Conservation (phyloP, 805 yeast genomes). For the Barnettozyma californica region DNA sequence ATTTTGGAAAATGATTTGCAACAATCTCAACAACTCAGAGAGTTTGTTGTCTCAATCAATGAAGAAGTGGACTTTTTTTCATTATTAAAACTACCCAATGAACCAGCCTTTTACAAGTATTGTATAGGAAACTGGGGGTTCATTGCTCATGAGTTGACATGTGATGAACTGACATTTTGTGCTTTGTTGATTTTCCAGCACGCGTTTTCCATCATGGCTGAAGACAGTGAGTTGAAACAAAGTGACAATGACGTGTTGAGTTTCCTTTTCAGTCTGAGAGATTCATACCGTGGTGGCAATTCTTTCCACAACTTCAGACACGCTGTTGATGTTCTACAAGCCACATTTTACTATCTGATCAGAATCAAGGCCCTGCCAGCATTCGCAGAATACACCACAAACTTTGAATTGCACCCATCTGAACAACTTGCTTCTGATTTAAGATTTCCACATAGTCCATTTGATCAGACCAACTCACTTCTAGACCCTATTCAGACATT, state of each 20-base stretch:
- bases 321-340: conserved; percentile 93
- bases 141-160: conserved; percentile 58
- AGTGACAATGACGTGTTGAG: conserved; percentile 45
- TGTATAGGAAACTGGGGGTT: conserved; percentile 61
- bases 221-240: conserved; percentile 12
- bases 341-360: conserved; percentile 60
- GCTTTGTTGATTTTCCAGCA: conserved; percentile 49
- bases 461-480: conserved; percentile 13
- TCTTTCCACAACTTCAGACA: conserved; percentile 95
- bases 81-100: conserved; percentile 22
- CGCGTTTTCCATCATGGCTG: conserved; percentile 29
- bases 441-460: background rate
- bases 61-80: conserved; percentile 26
- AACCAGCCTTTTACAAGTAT: conserved; percentile 26
- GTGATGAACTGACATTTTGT: conserved; percentile 62
- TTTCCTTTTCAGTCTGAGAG: conserved; percentile 63
- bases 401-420: conserved; percentile 16
- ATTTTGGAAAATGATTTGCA: conserved; percentile 19
- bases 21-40: conserved; percentile 11
- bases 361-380: conserved; percentile 23
- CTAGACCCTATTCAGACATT: conserved; percentile 41
- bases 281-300: conserved; percentile 77
- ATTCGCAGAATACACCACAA: conserved; percentile 18
- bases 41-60: conserved; percentile 21
- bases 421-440: background rate